These are phyloP conservation scores for Conringia planisiliqua DNA, from an alignment of 345 rosid genomes.

Conservation along the genomic window DNA sequence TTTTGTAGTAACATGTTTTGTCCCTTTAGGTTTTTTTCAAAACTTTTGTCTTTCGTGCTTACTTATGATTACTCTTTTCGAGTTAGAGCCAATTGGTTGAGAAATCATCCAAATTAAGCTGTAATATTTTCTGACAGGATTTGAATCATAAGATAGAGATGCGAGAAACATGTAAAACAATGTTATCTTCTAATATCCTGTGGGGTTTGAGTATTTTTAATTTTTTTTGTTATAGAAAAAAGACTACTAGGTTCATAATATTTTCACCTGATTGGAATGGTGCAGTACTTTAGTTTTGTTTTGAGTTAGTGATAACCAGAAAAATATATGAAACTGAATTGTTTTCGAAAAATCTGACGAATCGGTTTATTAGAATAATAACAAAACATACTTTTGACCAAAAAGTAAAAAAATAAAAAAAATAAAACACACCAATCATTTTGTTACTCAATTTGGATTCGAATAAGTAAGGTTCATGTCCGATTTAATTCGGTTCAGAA, in stretches of 20 bases:
- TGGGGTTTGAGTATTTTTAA: not conserved
- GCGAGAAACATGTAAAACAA: not conserved
- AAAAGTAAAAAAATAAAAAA: no score
- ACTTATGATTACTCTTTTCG: not conserved
- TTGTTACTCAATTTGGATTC: not conserved
- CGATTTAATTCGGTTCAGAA: not conserved
- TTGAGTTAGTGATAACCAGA: not conserved
- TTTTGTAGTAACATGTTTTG: constrained; percentile 31
- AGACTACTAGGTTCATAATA: not conserved
- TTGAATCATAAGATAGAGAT: not conserved
- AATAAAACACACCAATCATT: not conserved
- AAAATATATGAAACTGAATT: not conserved
- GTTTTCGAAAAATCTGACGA: not conserved
- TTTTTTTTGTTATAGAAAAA: not conserved
- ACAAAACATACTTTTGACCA: no score
- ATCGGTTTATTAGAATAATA: not conserved
- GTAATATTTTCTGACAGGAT: not conserved
- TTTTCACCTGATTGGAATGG: not conserved
- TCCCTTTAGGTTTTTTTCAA: constrained; percentile 6
- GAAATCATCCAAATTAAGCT: constrained; percentile 7
- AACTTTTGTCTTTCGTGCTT: constrained; percentile 1
- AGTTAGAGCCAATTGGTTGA: constrained; percentile 27
- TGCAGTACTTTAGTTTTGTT: not conserved
- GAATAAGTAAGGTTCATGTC: not conserved
- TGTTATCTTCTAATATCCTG: not conserved